Base-by-base conservation (phyloP, 2,329 filamentous ascomycete species). In the Sclerotinia subarctica region DNA sequence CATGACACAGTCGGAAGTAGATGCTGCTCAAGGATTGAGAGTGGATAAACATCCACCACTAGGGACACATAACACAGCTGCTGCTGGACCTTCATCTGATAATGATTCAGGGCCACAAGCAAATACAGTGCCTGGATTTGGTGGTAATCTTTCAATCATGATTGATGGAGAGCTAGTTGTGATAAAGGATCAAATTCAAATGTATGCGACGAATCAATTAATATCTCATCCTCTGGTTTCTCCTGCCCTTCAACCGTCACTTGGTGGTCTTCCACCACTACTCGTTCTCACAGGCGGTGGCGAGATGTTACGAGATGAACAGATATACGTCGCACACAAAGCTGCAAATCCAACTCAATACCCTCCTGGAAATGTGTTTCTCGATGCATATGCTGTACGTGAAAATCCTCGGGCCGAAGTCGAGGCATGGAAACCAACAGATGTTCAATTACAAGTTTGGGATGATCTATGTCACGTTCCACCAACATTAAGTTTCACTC, bases 391-490 rank as follows among this genome's bases (percentile, higher is more conserved):
- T 69, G 88, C 89, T 38, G 15, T 42, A 42, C 83, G 84, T 26
- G 83, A 84, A 1, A 83, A 84, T n/a, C 82, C 83, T 3, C 79
- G 78, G 62, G 70, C 73, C 5, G 79, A 83, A 17, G 75, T 95
- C 21, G 81, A 83, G 47, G 88, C 84, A 70, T 96, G 92, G 78
- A 87, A 88, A 68, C 92, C 93, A 0, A 99, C 95, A 0, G 87
- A 96, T 73, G 94, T 98, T 0, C 93, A 97, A 77, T 84, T 99
- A 2, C 95, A 98, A 77, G 90, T 98, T 1, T 98, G 94, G 94
- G 94, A 98, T 68, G 91, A 97, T 74, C 82, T 98, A 3, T 98
- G 95, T 75, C 94, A 98, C 76, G 94, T 96, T 7, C 89, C 90
- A 0, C 92, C 94, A 0, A 97, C 94, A 0, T 83, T 98, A n/a